Conservation (phyloP, 768 basidiomycete species). For the Fistulinella prunicolor region DNA sequence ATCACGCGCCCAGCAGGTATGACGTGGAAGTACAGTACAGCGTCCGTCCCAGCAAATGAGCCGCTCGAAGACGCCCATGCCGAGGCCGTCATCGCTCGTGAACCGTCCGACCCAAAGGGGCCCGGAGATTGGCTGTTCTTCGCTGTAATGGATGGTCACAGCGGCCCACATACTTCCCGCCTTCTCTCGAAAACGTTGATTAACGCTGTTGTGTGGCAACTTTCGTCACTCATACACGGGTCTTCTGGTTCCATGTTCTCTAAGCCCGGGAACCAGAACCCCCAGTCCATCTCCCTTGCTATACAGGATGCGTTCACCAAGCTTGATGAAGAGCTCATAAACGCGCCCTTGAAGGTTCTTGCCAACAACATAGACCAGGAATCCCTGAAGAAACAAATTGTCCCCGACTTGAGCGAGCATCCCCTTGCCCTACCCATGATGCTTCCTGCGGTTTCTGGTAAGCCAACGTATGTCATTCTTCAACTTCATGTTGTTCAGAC, state of each 20-base stretch:
- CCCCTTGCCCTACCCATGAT: constrained; percentile 70
- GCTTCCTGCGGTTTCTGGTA: constrained; percentile 78
- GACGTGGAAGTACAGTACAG: constrained; percentile 75
- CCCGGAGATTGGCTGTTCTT: constrained; percentile 81
- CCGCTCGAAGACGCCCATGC: constrained; percentile 90
- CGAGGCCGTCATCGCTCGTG: constrained; percentile 61
- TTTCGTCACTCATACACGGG: constrained; percentile 51
- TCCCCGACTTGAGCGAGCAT: constrained; percentile 68
- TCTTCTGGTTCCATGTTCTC: constrained; percentile 33
- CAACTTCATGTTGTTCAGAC: constrained; percentile 11
- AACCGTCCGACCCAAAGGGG: constrained; percentile 53
- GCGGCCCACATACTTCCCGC: constrained; percentile 78
- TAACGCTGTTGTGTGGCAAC: constrained; percentile 76
- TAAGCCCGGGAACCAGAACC: constrained; percentile 36
- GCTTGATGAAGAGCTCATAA: constrained; percentile 82
- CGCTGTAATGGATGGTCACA: constrained; percentile 89
- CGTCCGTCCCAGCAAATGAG: constrained; percentile 78
- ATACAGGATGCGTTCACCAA: constrained; percentile 75
- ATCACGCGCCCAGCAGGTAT: constrained; percentile 51
- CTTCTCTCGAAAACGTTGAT: constrained; percentile 83
- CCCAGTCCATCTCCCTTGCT: constrained; percentile 59
- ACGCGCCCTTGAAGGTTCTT: constrained; percentile 72
- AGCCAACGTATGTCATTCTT: constrained; percentile 11
- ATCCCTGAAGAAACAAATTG: constrained; percentile 45
- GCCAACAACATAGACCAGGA: constrained; percentile 53